Base-by-base conservation (phyloP, 78 protist species). In the Isochrysis galbana region DNA sequence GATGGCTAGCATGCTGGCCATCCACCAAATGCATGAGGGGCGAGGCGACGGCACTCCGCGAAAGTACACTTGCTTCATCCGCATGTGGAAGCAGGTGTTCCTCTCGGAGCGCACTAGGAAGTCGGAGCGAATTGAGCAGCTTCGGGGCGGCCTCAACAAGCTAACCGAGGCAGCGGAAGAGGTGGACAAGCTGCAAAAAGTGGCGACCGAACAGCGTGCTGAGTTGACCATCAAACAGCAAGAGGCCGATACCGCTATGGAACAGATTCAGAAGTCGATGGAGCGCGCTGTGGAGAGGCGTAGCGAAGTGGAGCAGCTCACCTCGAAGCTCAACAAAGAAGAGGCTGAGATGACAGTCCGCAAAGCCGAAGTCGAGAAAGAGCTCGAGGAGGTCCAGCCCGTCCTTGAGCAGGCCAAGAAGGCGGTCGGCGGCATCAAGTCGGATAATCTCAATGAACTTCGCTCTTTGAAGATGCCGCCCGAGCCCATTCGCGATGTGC, bases 391-490 rank as follows among this genome's bases (percentile, higher is more conserved):
- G 17, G 67, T 96, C 77, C 61, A 93, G 88, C 99, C 99, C 11
- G 19, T 96, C n/a, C 77, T 98, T 32, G 96, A 94, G 17, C 94
- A 87, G 5, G 98, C 99, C 42, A 5, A 32, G n/a, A 32, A 55
- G 46, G 96, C 96, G 25, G 98, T 98, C 29, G 93, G 95, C 17
- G 2, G 54, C 61, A 93, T 97, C 90, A 11, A 29, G 7, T 0
- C 32, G 17, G 90, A 87, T 78, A 90, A 94, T 10, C 93, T 98
- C 41, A 84, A 51, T 61, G 98, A 97, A 91, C 86, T 97, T 32
- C 94, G 96, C 29, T 25, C 93, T 23, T 88, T 97, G 87, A 80
- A 82, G 17, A 46, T 90, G 38, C 98, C 99, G 32, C 98, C 97
- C 0, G 92, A 93, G 78, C 46, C 94, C 72, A 89, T 96, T 72